These are phyloP conservation scores for Debaryomyces hansenii DNA, from an alignment of 805 yeast genomes.

Conservation along the genomic window DNA sequence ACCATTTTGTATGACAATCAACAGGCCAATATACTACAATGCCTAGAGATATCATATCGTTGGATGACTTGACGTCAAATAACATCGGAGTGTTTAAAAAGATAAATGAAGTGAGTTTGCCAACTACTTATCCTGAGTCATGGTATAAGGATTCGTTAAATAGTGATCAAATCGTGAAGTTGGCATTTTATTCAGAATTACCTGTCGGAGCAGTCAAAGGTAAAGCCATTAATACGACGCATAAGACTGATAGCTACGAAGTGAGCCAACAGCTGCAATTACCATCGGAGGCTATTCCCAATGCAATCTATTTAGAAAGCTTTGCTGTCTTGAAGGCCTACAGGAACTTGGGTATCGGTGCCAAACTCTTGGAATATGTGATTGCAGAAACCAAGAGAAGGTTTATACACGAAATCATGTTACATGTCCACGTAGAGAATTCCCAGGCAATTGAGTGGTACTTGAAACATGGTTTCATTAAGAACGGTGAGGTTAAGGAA, in stretches of 20 bases:
- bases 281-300: slow-evolving; percentile 38
- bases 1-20: not conserved
- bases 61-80: slow-evolving; percentile 60
- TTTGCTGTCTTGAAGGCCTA: slow-evolving; percentile 69
- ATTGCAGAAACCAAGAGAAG: slow-evolving; percentile 55
- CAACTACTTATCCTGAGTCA: slow-evolving; percentile 48
- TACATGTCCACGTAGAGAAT: slow-evolving; percentile 53
- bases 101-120: slow-evolving; percentile 54
- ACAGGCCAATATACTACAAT: not conserved
- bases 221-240: slow-evolving; percentile 43
- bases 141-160: slow-evolving; percentile 53
- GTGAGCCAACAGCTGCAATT: slow-evolving; percentile 19
- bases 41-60: slow-evolving; percentile 46
- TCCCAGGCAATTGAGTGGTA: slow-evolving; percentile 51
- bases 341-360: slow-evolving; percentile 61
- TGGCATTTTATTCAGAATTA: slow-evolving; percentile 69
- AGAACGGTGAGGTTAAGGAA: slow-evolving; percentile 34
- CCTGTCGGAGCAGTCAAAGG: slow-evolving; percentile 81
- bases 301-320: slow-evolving; percentile 62
- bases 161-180: slow-evolving; percentile 51
- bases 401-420: slow-evolving; percentile 51
- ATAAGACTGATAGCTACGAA: slow-evolving; percentile 32
- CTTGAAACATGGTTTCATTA: slow-evolving; percentile 46
- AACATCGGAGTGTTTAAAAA: slow-evolving; percentile 59
- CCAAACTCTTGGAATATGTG: slow-evolving; percentile 54